phyloP scores from a whole-genome alignment of 2,329 filamentous ascomycete genomes.

The Truncatella angustata region DNA sequence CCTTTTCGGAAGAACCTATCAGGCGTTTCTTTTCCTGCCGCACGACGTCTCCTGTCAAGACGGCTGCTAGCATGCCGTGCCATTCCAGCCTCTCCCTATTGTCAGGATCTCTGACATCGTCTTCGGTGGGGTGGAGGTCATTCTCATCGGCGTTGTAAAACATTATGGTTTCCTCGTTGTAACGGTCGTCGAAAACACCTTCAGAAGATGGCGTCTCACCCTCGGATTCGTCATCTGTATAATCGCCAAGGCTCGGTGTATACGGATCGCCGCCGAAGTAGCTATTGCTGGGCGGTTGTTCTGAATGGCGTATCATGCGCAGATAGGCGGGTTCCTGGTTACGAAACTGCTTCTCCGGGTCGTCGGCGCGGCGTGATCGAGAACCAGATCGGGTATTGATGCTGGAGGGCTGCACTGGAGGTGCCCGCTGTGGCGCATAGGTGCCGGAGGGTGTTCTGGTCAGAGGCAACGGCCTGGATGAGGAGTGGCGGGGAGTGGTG shows the following conservation, averaged over 20 bases:
- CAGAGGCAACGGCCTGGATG: slow-evolving; percentile 63
- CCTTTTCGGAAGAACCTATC: slow-evolving; percentile 69
- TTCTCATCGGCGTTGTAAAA: slow-evolving; percentile 79
- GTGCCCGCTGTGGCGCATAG: slow-evolving; percentile 66
- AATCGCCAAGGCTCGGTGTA: slow-evolving; percentile 64
- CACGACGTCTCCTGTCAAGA: slow-evolving; percentile 93
- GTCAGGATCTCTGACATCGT: slow-evolving; percentile 83
- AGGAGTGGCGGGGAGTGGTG: slow-evolving; percentile 42
- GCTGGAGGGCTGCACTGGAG: slow-evolving; percentile 41
- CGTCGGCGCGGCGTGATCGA: slow-evolving; percentile 51
- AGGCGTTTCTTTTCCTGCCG: slow-evolving; percentile 96
- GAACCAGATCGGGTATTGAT: slow-evolving; percentile 38
- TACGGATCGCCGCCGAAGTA: slow-evolving; percentile 68
- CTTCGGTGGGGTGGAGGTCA: slow-evolving; percentile 80
- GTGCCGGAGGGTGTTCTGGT: slow-evolving; percentile 75
- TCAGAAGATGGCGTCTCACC: slow-evolving; percentile 88
- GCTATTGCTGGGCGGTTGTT: slow-evolving; percentile 53
- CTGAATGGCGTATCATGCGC: slow-evolving; percentile 80
- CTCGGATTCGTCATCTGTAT: slow-evolving; percentile 78
- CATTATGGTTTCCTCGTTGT: slow-evolving; percentile 88
- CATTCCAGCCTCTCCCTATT: slow-evolving; percentile 92
- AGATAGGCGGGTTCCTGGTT: slow-evolving; percentile 95
- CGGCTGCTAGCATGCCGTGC: slow-evolving; percentile 96
- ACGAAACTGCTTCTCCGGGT: slow-evolving; percentile 48
- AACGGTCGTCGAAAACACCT: slow-evolving; percentile 78